Evolutionary conservation across 768 basidiomycete species (phyloP).

Genomic region (Agaricus blazei): DNA sequence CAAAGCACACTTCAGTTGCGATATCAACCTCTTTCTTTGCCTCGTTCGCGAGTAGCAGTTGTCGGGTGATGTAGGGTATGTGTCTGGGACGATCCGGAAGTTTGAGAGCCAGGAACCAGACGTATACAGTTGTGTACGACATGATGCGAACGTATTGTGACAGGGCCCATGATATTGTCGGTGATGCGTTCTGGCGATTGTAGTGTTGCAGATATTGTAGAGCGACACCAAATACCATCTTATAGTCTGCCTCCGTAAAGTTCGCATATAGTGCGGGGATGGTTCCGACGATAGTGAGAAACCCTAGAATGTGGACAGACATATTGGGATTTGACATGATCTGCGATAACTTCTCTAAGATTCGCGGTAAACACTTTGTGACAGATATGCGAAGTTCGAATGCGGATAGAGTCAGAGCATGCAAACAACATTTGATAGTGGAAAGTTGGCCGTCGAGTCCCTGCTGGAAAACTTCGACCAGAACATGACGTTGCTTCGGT

Average conservation of each 20-base stretch:
- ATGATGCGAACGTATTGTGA: constrained; percentile 89
- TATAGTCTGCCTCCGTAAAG: constrained; percentile 87
- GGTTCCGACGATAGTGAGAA: constrained; percentile 83
- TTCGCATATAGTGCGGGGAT: constrained; percentile 78
- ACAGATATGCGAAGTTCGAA: constrained; percentile 84
- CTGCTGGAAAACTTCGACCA: constrained; percentile 69
- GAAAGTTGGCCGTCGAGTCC: constrained; percentile 67
- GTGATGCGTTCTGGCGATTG: constrained; percentile 53
- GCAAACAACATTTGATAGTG: constrained; percentile 84
- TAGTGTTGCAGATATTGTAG: constrained; percentile 92
- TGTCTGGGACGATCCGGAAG: constrained; percentile 77
- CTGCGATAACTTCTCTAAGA: constrained; percentile 82
- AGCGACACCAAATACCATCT: constrained; percentile 92
- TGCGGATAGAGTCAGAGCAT: constrained; percentile 81
- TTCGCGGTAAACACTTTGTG: constrained; percentile 71
- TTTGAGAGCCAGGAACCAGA: constrained; percentile 90
- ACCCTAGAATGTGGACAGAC: constrained; percentile 94
- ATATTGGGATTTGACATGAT: constrained; percentile 94
- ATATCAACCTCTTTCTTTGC: constrained; percentile 72
- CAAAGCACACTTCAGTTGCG: constrained; percentile 93
- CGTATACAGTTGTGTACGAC: constrained; percentile 87
- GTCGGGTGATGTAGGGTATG: constrained; percentile 80
- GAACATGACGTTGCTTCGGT: constrained; percentile 52
- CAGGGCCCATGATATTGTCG: constrained; percentile 74
- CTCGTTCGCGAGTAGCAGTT: constrained; percentile 83